A percentile compares a stretch with the other conserved stretches of the same genome.
phyloP scores from a whole-genome alignment of 140 eudicot species.

The Senecio squalidus region DNA sequence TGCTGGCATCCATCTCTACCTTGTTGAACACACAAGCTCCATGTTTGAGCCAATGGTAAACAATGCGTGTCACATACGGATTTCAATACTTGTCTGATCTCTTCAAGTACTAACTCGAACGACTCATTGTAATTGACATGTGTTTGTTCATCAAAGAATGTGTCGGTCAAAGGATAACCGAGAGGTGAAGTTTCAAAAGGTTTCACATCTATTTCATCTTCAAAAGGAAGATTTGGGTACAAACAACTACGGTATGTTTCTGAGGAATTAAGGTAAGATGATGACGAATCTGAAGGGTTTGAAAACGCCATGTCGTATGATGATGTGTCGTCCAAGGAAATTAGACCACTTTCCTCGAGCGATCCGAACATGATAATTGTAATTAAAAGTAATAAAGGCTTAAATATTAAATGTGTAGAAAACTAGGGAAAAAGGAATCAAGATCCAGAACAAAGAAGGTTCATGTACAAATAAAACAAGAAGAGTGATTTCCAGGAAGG shows the following conservation, averaged over 20 bases:
- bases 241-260: constrained; percentile 20
- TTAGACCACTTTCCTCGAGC: constrained; percentile 25
- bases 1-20: constrained; percentile 36
- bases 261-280: constrained; percentile 32
- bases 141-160: constrained; percentile 18
- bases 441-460: constrained; percentile 47
- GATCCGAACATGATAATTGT: constrained; percentile 26
- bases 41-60: constrained; percentile 65
- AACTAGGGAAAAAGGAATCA: constrained; percentile 22
- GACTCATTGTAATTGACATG: constrained; percentile 13
- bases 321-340: constrained; percentile 33
- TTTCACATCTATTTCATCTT: constrained; percentile 30
- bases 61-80: constrained; percentile 39
- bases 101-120: constrained; percentile 32
- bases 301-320: constrained; percentile 33
- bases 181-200: constrained; percentile 18
- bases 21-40: constrained; percentile 56
- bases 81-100: constrained; percentile 40
- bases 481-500: constrained; percentile 49
- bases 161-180: constrained; percentile 18
- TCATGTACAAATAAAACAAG: constrained; percentile 45
- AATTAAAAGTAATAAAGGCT: not conserved
- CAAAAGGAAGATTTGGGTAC: constrained; percentile 21
- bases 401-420: constrained; percentile 7
- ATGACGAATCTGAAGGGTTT: constrained; percentile 30